Conservation (phyloP, 306 rosid genomes). For the Cicer judaicum region DNA sequence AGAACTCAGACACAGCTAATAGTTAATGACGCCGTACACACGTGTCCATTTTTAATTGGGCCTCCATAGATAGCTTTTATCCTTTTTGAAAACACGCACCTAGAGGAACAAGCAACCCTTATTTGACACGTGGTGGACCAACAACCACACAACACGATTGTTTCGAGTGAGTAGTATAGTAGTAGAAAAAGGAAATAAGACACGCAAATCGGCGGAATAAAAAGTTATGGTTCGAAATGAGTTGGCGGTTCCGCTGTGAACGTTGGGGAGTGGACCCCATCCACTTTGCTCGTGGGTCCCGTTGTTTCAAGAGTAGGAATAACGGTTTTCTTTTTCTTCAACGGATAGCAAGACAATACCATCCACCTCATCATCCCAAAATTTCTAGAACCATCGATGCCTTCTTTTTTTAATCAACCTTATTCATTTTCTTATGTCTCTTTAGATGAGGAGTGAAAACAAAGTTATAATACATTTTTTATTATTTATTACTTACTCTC, state of each 20-base stretch:
- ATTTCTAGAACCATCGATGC: too few relatives aligned
- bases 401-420: too few relatives aligned
- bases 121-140: constrained; percentile 50
- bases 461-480: too few relatives aligned
- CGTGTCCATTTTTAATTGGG: constrained; percentile 31
- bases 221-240: constrained; percentile 51
- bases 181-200: not conserved
- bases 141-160: constrained; percentile 38
- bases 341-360: too few relatives aligned
- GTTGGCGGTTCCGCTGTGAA: constrained; percentile 54
- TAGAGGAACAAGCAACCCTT: not conserved
- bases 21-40: constrained; percentile 37
- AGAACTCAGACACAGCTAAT: not conserved
- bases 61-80: not conserved
- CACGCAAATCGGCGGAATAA: constrained; percentile 17
- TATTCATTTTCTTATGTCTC: too few relatives aligned
- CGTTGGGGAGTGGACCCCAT: constrained; percentile 42
- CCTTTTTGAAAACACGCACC: not conserved
- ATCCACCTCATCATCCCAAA: too few relatives aligned
- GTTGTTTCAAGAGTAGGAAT: not conserved
- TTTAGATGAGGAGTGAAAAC: too few relatives aligned
- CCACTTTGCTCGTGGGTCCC: constrained; percentile 35
- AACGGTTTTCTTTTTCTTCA: constrained; percentile 32
- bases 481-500: too few relatives aligned
- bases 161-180: too few relatives aligned